Evolutionary conservation across 2,329 filamentous ascomycete genomes (phyloP).

Genomic region (Juglanconis sp.): DNA sequence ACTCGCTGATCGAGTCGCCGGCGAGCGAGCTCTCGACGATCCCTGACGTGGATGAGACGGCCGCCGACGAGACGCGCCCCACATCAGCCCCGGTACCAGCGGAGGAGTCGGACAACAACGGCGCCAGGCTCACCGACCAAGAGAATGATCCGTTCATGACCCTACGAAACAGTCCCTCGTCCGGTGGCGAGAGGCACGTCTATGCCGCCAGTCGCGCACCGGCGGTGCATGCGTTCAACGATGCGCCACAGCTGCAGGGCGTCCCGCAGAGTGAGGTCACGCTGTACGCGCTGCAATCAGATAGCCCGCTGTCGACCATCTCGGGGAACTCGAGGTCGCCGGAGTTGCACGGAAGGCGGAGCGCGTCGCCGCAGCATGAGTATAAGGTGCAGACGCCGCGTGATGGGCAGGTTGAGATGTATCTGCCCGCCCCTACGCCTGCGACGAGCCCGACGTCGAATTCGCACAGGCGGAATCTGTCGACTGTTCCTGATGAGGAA

Average conservation of each 20-base stretch:
- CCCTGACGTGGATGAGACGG: slow-evolving; percentile 51
- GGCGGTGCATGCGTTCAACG: neutral
- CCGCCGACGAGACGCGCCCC: slow-evolving; percentile 28
- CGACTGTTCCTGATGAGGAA: slow-evolving; percentile 19
- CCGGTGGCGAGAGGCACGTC: neutral
- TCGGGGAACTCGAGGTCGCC: slow-evolving; percentile 14
- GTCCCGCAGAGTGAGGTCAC: slow-evolving; percentile 1
- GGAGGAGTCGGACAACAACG: neutral
- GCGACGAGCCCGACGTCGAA: neutral
- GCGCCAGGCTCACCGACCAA: slow-evolving; percentile 7
- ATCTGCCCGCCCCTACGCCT: neutral
- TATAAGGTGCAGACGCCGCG: neutral
- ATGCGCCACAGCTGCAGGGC: neutral
- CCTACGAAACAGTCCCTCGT: neutral
- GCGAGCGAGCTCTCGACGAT: slow-evolving; percentile 53
- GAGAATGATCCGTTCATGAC: slow-evolving; percentile 8
- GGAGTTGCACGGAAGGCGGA: neutral
- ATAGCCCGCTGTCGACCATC: slow-evolving; percentile 12
- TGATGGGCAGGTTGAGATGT: neutral
- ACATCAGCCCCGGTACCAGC: slow-evolving; percentile 5
- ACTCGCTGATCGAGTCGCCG: slow-evolving; percentile 26
- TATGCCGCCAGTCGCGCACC: neutral
- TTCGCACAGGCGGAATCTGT: slow-evolving; percentile 13
- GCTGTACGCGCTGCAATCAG: neutral
- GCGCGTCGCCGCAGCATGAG: neutral